Evolutionary conservation across 306 rosid genomes (phyloP), one percentile per base, ranked within the genome.

Genomic region (Prunus mongolica): DNA sequence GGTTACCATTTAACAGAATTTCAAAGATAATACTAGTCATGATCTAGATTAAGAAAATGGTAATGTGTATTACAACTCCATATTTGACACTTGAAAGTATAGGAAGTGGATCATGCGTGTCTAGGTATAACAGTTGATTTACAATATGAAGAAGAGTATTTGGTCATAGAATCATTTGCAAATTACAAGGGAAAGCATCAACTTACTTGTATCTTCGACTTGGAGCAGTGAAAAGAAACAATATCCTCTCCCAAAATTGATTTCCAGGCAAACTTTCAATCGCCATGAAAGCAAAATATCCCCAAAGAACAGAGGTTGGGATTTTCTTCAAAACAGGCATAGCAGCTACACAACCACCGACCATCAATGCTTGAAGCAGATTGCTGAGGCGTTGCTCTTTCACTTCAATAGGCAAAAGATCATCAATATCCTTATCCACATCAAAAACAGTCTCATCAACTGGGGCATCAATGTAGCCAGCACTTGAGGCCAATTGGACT

Each of bases 231-330:
- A 93, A 93, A 81, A 91, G 96, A 77, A 88, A 88, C 79, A 90
- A 83, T 80, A 93, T 88, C 81, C 98, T 88, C 85, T 93, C 98
- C 98, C 98, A 93, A 72, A 88, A 93, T 65, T 93, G 98, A 81
- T 93, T 93, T 86, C 98, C 97, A 3, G 98, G 98, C 90, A 93
- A 87, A 87, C 97, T 93, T 85, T 93, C 98, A 51, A 91, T 93
- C 9, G 98, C 97, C 98, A 93, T 93, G 89, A 91, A 93, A 81
- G 98, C 96, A 82, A 93, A 93, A 85, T 93, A 93, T 41, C 98
- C 98, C 98, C 98, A 93, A 28, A 93, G 98, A 74, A 93, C 98
- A 44, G 98, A 87, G 34, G 96, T 90, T 13, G 98, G 97, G 81
- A 93, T 93, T 87, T 84, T 91, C 89, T 88, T 93, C 84, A 93